phyloP scores from a whole-genome alignment of 768 basidiomycete species.

The Calocybe indica region DNA sequence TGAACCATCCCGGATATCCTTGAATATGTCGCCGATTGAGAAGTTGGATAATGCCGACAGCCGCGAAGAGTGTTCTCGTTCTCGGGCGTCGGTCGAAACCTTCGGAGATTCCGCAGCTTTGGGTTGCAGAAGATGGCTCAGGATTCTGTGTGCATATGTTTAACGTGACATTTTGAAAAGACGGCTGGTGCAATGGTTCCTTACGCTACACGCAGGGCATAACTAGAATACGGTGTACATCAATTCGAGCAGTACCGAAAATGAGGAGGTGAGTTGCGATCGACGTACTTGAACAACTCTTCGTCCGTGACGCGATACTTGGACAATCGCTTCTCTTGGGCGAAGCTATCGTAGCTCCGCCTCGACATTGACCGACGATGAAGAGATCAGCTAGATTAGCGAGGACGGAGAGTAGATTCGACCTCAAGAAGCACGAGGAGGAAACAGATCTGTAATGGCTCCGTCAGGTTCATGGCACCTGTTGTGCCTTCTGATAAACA shows the following conservation, averaged over 20 bases:
- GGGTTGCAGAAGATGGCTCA: slow-evolving; percentile 65
- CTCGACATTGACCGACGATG: background rate
- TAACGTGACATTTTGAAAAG: background rate
- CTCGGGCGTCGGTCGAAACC: slow-evolving; percentile 33
- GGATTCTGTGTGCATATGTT: slow-evolving; percentile 37
- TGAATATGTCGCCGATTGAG: slow-evolving; percentile 74
- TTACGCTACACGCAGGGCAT: slow-evolving; percentile 81
- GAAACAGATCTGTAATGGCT: too few relatives aligned
- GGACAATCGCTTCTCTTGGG: background rate
- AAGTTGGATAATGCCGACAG: slow-evolving; percentile 64
- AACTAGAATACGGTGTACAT: slow-evolving; percentile 35
- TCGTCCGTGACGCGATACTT: slow-evolving; percentile 61
- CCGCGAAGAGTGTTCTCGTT: slow-evolving; percentile 63
- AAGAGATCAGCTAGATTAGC: background rate
- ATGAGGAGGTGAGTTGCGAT: slow-evolving; percentile 2
- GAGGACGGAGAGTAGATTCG: background rate
- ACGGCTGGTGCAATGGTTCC: slow-evolving; percentile 14
- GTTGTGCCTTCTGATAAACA: too few relatives aligned
- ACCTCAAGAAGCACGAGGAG: too few relatives aligned
- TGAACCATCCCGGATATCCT: slow-evolving; percentile 69
- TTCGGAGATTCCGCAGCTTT: slow-evolving; percentile 37
- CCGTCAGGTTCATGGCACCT: too few relatives aligned
- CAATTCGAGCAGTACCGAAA: slow-evolving; percentile 7
- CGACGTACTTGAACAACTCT: slow-evolving; percentile 73
- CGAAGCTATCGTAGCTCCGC: slow-evolving; percentile 1